Base-by-base conservation (phyloP, 345 rosid species). In the Populus tremula region DNA sequence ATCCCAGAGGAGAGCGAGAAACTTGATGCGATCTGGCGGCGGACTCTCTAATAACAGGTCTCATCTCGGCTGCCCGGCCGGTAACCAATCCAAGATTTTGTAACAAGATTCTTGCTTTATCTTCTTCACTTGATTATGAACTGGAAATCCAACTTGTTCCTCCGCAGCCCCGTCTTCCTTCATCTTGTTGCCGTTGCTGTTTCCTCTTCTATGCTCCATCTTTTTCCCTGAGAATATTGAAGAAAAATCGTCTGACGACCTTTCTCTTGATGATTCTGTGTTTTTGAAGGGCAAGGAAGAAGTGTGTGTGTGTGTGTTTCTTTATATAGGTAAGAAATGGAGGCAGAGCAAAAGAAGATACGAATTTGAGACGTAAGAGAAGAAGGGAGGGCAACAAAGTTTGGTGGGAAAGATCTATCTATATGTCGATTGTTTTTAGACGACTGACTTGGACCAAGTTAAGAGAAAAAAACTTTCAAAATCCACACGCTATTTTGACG, bases 81-180 rank as follows among this genome's bases (percentile, higher is more conserved):
- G 73, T 16, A 82, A 65, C 73, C 76, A 75, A 31, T 83, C 85
- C 56, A 70, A 70, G 67, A 38, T 79, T 17, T 74, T 72, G 72
- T 39, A 67, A 13, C 64, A 59, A 16, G 63, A 79, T 67, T 83
- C 86, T 61, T 80, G 43, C 87, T 82, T 84, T 43, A 84, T 82
- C 79, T 82, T 86, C 68, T 78, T 80, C 56, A 84, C 88, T 38
- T 86, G 88, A 76, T 66, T 82, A 59, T 86, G 88, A 23, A 86
- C 56, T 33, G 82, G 79, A 72, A 56, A 21, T 25, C 43, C 66
- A 50, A 54, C 4, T 1, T 53, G 63, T 29, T 33, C 31, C 76
- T 20, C 70, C n/a, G 3, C 70, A 17, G 20, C 36, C 70, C 43
- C 27, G 2, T 38, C 67, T 38, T 59, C 76, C 23, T 59, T 73